Evolutionary conservation across 441 rosid species (phyloP), one percentile per base, ranked within the genome.

Genomic region (Gossypium davidsonii): DNA sequence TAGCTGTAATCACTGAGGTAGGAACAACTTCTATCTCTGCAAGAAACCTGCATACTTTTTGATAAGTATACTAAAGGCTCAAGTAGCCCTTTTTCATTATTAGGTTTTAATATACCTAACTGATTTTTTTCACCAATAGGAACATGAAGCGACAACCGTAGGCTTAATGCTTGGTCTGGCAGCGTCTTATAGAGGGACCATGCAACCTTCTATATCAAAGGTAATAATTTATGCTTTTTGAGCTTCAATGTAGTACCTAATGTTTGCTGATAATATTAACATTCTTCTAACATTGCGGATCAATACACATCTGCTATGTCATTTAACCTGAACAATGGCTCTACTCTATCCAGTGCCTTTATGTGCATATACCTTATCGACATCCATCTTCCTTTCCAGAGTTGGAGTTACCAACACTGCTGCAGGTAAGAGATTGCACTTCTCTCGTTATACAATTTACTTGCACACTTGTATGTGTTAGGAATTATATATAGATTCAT

Each of bases 121-220:
- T 63, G 37, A 25, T 76, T 39, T 61, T 73, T 79, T 60, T 64
- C 71, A 75, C 59, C 69, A 42, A 67, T 73, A 96, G 99, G 94
- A 88, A 79, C 98, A 96, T 84, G 99, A 96, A 79, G 85, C 89
- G 86, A 96, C 98, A 70, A 87, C 95, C 1, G 94, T 91, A 26
- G 99, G 99, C 23, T 79, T 96, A 82, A 89, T 96, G 97, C 95
- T 96, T 79, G 99, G 99, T 75, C 87, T 96, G 79, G 97, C 98
- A 72, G 95, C 97, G 79, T 91, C 99, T 63, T 89, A 96, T 77
- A 85, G 91, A 77, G 94, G 98, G 73, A 90, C 99, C 7, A 93
- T 95, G 99, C 91, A 95, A 75, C 97, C 98, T 26, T 91, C 89
- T 71, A 84, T 95, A 81, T 87, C 95, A 44, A 95, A 95, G 97